Conservation (phyloP, 78 protist genomes). For the Dictyostelium brefeldianum region DNA sequence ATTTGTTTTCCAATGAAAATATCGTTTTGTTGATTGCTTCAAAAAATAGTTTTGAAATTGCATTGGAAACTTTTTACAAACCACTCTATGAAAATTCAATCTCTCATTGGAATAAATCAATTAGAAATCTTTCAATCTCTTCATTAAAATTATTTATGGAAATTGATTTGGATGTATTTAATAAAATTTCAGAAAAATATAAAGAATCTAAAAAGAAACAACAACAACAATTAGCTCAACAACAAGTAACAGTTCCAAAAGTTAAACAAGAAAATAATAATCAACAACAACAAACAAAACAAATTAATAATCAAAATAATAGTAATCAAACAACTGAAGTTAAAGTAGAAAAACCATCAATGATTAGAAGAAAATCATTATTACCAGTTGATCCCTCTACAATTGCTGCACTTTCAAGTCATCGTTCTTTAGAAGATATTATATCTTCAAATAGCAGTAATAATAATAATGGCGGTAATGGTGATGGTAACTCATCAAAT, state of each 20-base stretch:
- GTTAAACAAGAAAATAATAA: background rate
- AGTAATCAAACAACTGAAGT: background rate
- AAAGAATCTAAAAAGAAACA: slow-evolving; percentile 43
- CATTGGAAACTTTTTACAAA: slow-evolving; percentile 41
- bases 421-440: slow-evolving; percentile 69
- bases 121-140: slow-evolving; percentile 55
- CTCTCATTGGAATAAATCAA: slow-evolving; percentile 80
- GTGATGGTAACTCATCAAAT: background rate
- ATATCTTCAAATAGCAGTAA: background rate
- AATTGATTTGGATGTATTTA: slow-evolving; percentile 63
- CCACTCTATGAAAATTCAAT: slow-evolving; percentile 58
- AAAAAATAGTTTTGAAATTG: slow-evolving; percentile 3
- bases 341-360: slow-evolving; percentile 36
- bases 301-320: slow-evolving; percentile 13
- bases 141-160: slow-evolving; percentile 79
- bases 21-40: slow-evolving; percentile 56
- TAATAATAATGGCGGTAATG: background rate
- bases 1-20: slow-evolving; percentile 72
- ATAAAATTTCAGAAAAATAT: slow-evolving; percentile 20
- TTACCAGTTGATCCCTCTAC: slow-evolving; percentile 82
- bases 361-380: slow-evolving; percentile 80
- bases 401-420: slow-evolving; percentile 68
- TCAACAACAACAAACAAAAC: slow-evolving; percentile 1
- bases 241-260: background rate
- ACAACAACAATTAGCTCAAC: slow-evolving; percentile 16